phyloP scores from a whole-genome alignment of 2,329 filamentous ascomycete species.

The Exophiala phaeomuriformis region DNA sequence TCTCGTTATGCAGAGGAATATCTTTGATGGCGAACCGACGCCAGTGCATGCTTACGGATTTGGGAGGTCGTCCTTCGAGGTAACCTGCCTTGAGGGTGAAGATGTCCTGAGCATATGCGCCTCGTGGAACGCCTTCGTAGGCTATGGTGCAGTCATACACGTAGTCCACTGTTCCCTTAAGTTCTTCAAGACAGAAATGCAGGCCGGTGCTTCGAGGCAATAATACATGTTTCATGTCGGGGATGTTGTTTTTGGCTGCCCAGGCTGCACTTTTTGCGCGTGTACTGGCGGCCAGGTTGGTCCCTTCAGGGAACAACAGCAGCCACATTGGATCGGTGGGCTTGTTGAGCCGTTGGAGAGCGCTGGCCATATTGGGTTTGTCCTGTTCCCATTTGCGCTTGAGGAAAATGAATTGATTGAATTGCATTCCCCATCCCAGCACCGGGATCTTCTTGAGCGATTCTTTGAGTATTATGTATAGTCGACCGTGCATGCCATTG shows the following conservation, averaged over 20 bases:
- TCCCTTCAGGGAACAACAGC: constrained; percentile 79
- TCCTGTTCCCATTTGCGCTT: constrained; percentile 83
- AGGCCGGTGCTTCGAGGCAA: constrained; percentile 74
- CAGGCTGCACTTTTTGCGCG: constrained; percentile 63
- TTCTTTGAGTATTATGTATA: constrained; percentile 88
- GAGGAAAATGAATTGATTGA: constrained; percentile 86
- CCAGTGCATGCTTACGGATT: constrained; percentile 88
- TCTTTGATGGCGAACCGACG: constrained; percentile 65
- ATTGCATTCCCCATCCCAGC: constrained; percentile 72
- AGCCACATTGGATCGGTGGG: constrained; percentile 74
- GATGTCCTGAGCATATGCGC: constrained; percentile 69
- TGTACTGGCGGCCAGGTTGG: constrained; percentile 67
- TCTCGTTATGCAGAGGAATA: constrained; percentile 63
- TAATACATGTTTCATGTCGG: constrained; percentile 66
- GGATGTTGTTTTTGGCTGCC: constrained; percentile 67
- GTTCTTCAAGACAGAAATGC: constrained; percentile 69
- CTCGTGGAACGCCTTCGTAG: constrained; percentile 36
- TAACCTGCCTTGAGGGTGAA: constrained; percentile 73
- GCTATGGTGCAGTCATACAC: constrained; percentile 58
- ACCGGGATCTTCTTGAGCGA: constrained; percentile 74
- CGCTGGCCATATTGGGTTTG: constrained; percentile 64
- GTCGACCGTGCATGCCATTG: constrained; percentile 71
- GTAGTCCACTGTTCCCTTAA: constrained; percentile 68
- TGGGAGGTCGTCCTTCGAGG: constrained; percentile 72
- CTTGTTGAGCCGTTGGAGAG: constrained; percentile 62